These are phyloP conservation scores for Aspergillus viridinutans DNA, from an alignment of 2,329 filamentous ascomycete species.

Conservation along the genomic window DNA sequence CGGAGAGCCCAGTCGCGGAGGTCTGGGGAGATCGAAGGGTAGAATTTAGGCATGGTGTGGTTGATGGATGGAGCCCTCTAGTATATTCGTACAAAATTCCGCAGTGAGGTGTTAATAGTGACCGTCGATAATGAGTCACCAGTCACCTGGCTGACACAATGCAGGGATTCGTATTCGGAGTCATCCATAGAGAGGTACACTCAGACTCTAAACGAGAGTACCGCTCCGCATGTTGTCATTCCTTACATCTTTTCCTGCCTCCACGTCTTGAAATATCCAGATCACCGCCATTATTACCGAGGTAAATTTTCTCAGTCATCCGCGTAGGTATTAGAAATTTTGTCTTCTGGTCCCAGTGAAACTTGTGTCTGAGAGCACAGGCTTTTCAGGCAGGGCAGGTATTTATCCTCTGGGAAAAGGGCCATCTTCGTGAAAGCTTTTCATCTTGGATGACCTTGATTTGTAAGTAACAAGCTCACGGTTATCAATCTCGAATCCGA, in stretches of 20 bases:
- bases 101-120: not conserved
- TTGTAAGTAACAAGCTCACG: not conserved
- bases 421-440: not conserved
- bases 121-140: not conserved
- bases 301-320: not conserved
- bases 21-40: slow-evolving; percentile 50
- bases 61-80: not conserved
- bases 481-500: not conserved
- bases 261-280: no score
- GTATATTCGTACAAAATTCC: not conserved
- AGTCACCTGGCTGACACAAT: not conserved
- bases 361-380: not conserved
- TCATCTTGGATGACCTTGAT: no score
- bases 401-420: not conserved
- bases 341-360: not conserved
- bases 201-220: no score
- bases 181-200: no score
- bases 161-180: not conserved
- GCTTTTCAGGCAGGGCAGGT: not conserved
- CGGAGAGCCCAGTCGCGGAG: slow-evolving; percentile 60
- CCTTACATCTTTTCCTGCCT: not conserved
- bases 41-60: slow-evolving; percentile 57
- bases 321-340: not conserved
- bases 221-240: no score
- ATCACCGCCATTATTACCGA: not conserved